These are phyloP conservation scores for Aspergillus leporis DNA, from an alignment of 495 filamentous ascomycete species.

Conservation along the genomic window DNA sequence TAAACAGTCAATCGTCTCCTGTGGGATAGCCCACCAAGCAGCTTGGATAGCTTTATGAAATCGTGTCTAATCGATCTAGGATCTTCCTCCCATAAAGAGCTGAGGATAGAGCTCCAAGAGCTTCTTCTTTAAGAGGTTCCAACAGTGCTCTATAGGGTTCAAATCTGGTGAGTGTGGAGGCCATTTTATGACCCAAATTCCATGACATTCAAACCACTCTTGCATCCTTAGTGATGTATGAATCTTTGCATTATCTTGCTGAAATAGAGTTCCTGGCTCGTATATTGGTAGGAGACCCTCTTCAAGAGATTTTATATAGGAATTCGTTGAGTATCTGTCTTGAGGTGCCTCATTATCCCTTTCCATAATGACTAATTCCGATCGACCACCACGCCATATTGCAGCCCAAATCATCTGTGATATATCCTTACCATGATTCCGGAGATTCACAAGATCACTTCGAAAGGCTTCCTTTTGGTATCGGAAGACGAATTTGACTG, in stretches of 20 bases:
- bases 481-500: not conserved
- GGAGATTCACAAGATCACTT: slow-evolving; percentile 5
- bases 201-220: slow-evolving; percentile 4
- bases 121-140: not conserved
- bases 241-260: slow-evolving; percentile 11
- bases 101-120: not conserved
- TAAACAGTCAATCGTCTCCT: not conserved
- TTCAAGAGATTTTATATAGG: slow-evolving; percentile 9
- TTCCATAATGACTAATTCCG: slow-evolving; percentile 9
- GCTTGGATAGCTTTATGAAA: not conserved
- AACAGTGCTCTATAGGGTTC: slow-evolving; percentile 5
- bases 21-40: not conserved
- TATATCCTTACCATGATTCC: slow-evolving; percentile 6
- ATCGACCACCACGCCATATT: slow-evolving; percentile 10
- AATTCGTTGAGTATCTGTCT: slow-evolving; percentile 2
- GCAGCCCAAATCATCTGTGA: slow-evolving; percentile 8
- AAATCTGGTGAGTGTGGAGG: slow-evolving; percentile 6
- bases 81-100: not conserved
- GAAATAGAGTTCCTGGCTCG: slow-evolving; percentile 6
- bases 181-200: slow-evolving; percentile 5
- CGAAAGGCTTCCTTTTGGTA: not conserved
- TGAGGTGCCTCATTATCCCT: not conserved
- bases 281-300: not conserved
- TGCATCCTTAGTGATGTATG: not conserved
- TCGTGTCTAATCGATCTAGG: not conserved